Conservation (phyloP, 805 yeast species). For the Wickerhamiella brachini region DNA sequence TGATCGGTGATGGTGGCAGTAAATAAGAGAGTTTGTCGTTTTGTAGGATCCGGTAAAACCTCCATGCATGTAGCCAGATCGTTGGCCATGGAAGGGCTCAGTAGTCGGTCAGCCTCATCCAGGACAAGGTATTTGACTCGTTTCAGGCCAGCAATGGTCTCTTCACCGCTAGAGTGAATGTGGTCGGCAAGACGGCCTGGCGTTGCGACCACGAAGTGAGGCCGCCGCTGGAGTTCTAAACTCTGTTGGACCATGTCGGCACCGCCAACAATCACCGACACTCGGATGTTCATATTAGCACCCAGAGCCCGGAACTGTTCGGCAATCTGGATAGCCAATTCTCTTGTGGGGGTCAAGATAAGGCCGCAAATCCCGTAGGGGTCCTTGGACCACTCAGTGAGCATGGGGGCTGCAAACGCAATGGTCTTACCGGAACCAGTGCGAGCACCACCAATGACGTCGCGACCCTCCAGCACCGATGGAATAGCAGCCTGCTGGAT, state of each 20-base stretch:
- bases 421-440: slow-evolving; percentile 98
- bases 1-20: slow-evolving; percentile 95
- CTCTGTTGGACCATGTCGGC: slow-evolving; percentile 87
- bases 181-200: slow-evolving; percentile 96
- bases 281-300: slow-evolving; percentile 69
- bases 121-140: slow-evolving; percentile 70
- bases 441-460: slow-evolving; percentile 96
- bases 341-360: slow-evolving; percentile 77
- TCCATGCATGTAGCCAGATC: slow-evolving; percentile 63
- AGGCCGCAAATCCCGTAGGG: slow-evolving; percentile 88
- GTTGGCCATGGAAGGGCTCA: slow-evolving; percentile 69
- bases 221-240: slow-evolving; percentile 61
- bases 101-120: slow-evolving; percentile 90
- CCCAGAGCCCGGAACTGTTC: slow-evolving; percentile 94
- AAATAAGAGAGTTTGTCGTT: slow-evolving; percentile 78
- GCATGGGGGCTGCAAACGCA: slow-evolving; percentile 96
- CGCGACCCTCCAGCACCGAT: slow-evolving; percentile 63
- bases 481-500: slow-evolving; percentile 89
- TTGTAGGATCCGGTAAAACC: slow-evolving; percentile 52
- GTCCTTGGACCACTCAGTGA: slow-evolving; percentile 87
- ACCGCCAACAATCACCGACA: slow-evolving; percentile 86
- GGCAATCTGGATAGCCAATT: slow-evolving; percentile 89
- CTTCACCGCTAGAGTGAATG: slow-evolving; percentile 75
- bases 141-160: slow-evolving; percentile 64
- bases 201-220: slow-evolving; percentile 92